Evolutionary conservation across 148 eudicot species (phyloP), one percentile per base, ranked within the genome.

Genomic region (Vaccinium macrocarpon): DNA sequence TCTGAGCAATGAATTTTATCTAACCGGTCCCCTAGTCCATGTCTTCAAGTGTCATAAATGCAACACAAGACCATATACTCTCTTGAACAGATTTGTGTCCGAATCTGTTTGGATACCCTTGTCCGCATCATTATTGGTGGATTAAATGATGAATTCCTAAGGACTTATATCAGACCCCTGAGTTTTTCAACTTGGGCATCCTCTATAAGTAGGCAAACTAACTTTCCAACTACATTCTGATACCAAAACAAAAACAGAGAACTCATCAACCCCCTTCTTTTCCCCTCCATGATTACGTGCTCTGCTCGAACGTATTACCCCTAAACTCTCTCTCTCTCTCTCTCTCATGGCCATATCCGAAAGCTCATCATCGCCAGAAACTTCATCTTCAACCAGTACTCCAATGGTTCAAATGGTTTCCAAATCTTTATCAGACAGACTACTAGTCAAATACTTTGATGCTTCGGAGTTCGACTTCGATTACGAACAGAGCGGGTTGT

Each of bases 401-500:
- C 82, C 84, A 61, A 76, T 19, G 6, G 85, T 87, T 61, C 89
- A 85, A 9, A 78, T 80, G 32, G 95, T 91, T 12, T 88, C 93
- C 2, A 91, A 88, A 86, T 83, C 91, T 0, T 82, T 87, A 10
- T 92, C 95, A 13, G 95, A 92, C 68, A 87, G 95, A 57, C 91
- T 92, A 6, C 83, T 92, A 0, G 89, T 90, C 66, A 92, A 92
- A 53, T 92, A 90, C 85, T 91, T 87, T 18, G 95, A 92, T 32
- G 95, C 93, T 6, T 84, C 91, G n/a, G 92, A 92, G 70, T 92
- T 81, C 81, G 95, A 90, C 72, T 91, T 92, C 68, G 91, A 91
- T 19, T 79, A 92, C 76, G 86, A 90, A 1, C 88, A 85, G 82
- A 92, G 95, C 56, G 89, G 88, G 16, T 66, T 91, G 6, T 92